phyloP scores from a whole-genome alignment of 805 yeast genomes.

The Tetrapisispora iriomotensis region DNA sequence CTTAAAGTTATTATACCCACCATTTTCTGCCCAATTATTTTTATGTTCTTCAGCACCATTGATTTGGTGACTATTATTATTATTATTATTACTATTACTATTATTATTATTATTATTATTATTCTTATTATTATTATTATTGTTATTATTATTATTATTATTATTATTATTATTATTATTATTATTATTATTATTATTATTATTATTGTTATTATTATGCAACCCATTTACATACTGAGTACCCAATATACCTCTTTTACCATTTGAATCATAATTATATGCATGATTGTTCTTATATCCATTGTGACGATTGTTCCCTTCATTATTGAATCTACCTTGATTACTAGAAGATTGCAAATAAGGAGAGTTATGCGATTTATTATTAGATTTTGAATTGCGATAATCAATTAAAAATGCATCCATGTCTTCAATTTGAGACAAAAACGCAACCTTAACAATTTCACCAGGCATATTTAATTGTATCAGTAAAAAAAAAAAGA shows the following conservation, averaged over 20 bases:
- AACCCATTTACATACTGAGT: background rate
- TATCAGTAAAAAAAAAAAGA: background rate
- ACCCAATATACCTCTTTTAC: background rate
- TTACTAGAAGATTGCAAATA: conserved; percentile 4
- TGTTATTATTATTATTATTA: background rate
- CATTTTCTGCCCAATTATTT: background rate
- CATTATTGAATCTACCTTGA: conserved; percentile 2
- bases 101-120: background rate
- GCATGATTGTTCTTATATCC: conserved; percentile 1
- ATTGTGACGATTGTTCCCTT: conserved; percentile 1
- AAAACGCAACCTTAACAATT: conserved; percentile 24
- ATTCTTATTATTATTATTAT: conserved; percentile 5
- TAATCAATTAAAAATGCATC: conserved; percentile 24
- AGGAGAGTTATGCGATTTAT: conserved; percentile 2
- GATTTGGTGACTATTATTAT: conserved; percentile 3
- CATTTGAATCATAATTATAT: conserved; percentile 1
- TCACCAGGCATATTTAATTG: conserved; percentile 22
- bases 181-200: conserved; percentile 1
- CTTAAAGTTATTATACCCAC: background rate
- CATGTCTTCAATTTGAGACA: conserved; percentile 29
- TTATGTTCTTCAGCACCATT: conserved; percentile 1
- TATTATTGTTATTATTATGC: conserved; percentile 3
- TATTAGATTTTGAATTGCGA: conserved; percentile 13
- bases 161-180: background rate
- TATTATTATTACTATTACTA: conserved; percentile 2